phyloP scores from a whole-genome alignment of 1,284 basidiomycete species.

The Gymnopus androsaceus region DNA sequence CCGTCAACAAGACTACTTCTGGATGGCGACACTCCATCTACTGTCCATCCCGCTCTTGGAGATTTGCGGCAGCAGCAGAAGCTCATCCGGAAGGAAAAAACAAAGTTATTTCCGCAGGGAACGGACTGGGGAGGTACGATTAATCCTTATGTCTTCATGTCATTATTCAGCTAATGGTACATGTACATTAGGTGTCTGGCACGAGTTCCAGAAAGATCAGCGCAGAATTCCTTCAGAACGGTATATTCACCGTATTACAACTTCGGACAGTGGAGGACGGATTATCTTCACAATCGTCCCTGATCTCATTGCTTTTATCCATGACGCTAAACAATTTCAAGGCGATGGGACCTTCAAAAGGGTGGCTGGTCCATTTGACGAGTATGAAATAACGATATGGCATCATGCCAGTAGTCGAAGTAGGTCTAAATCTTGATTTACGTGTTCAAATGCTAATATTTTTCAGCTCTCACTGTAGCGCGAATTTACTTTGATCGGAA shows the following conservation, averaged over 20 bases:
- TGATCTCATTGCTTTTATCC: neutral
- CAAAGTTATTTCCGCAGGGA: constrained; percentile 2
- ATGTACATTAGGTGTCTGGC: constrained; percentile 5
- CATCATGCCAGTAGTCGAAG: neutral
- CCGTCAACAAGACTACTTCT: neutral
- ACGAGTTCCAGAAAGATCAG: neutral
- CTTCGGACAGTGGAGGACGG: neutral
- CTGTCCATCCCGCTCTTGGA: neutral
- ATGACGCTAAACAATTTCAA: constrained; percentile 2
- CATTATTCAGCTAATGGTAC: neutral
- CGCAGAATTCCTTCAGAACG: neutral
- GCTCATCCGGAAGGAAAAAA: constrained; percentile 2
- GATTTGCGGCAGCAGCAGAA: neutral
- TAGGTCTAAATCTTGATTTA: neutral
- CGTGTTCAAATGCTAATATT: neutral
- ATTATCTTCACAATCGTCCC: constrained; percentile 1
- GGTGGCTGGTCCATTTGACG: neutral
- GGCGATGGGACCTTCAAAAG: constrained; percentile 8
- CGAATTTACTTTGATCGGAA: neutral
- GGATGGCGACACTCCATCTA: neutral
- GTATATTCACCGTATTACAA: constrained; percentile 7
- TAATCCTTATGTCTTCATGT: neutral
- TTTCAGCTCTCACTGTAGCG: constrained; percentile 2
- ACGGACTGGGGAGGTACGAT: neutral
- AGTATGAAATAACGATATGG: constrained; percentile 10